Evolutionary conservation across 2,329 filamentous ascomycete genomes (phyloP).

Genomic region (Xylariaceae sp.): DNA sequence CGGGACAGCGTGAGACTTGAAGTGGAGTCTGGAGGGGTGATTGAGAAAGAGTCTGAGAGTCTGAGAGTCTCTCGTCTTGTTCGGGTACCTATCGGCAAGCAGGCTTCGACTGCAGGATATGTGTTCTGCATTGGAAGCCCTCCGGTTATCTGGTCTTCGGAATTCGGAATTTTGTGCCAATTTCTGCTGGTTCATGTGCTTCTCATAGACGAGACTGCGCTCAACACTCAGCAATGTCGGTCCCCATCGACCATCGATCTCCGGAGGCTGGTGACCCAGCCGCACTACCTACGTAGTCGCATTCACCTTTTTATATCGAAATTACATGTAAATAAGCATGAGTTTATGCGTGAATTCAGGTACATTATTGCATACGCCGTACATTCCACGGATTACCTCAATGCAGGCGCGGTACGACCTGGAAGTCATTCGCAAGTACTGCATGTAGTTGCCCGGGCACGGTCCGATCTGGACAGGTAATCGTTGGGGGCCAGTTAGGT

Average conservation of each 20-base stretch:
- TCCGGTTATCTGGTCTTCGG: neutral
- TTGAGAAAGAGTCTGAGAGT: neutral
- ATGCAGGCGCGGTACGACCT: no score
- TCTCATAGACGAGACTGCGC: neutral
- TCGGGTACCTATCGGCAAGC: neutral
- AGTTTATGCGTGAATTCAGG: no score
- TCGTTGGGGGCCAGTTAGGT: no score
- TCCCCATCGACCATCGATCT: neutral
- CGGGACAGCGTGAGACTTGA: neutral
- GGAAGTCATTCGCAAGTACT: neutral
- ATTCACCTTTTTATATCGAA: no score
- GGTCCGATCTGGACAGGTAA: no score
- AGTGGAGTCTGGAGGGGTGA: neutral
- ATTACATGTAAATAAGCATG: no score
- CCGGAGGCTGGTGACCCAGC: neutral
- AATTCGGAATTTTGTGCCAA: neutral
- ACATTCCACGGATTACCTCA: no score
- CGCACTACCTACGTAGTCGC: no score
- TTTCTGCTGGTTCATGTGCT: neutral
- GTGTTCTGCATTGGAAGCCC: neutral
- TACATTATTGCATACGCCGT: no score
- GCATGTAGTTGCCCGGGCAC: neutral
- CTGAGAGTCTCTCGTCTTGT: neutral
- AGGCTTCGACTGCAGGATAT: neutral
- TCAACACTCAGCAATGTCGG: neutral